A percentile compares a stretch with the other conserved stretches of the same genome.
These are phyloP conservation scores for Candida maris DNA, from an alignment of 805 yeast species.

Conservation along the genomic window DNA sequence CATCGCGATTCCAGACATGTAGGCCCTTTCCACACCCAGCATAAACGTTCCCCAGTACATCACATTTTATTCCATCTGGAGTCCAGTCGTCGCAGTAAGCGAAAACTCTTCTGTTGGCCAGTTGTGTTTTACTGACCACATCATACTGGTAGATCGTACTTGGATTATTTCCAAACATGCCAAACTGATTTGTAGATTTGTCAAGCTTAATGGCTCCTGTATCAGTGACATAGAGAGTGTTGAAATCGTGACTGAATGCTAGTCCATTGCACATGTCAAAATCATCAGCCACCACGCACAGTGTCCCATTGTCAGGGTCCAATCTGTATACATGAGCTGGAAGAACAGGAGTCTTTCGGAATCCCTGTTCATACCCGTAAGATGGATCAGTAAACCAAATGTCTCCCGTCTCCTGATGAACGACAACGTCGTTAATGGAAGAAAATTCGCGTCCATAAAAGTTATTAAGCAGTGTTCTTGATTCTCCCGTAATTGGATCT, in stretches of 20 bases:
- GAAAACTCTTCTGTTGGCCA: conserved; percentile 6
- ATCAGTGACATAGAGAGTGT: conserved; percentile 8
- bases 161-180: conserved; percentile 1
- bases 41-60: conserved; percentile 6
- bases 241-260: conserved; percentile 7
- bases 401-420: conserved; percentile 10
- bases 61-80: conserved; percentile 12
- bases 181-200: neutral
- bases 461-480: conserved; percentile 7
- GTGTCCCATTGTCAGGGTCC: conserved; percentile 7
- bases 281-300: conserved; percentile 8
- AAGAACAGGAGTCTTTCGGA: conserved; percentile 1
- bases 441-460: conserved; percentile 9
- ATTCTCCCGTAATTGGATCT: conserved; percentile 5
- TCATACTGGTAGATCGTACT: conserved; percentile 7
- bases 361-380: conserved; percentile 10
- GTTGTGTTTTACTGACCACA: conserved; percentile 4
- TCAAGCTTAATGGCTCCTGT: conserved; percentile 7
- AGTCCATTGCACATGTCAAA: conserved; percentile 13
- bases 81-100: conserved; percentile 11
- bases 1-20: conserved; percentile 9
- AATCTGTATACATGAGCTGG: conserved; percentile 11
- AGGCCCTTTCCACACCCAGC: conserved; percentile 11
- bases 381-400: conserved; percentile 13
- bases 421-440: conserved; percentile 11